Conservation (phyloP, 108 stramenopile genomes). For the Poteriospumella lacustris region DNA sequence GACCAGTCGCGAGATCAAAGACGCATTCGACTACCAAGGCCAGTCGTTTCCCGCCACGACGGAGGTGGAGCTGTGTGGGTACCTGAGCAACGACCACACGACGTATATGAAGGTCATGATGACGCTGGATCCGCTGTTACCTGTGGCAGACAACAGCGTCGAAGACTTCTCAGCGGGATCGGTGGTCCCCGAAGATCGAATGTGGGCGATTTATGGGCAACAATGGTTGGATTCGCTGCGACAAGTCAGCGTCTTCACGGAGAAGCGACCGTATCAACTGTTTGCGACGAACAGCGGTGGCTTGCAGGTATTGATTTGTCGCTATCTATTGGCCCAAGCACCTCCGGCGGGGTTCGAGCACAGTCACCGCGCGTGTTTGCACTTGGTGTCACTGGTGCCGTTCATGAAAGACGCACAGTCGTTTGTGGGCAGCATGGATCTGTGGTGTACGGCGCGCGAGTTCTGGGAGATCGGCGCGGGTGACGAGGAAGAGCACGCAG, state of each 20-base stretch:
- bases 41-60: too few species aligned
- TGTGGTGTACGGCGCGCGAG: constrained; percentile 64
- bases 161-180: background rate
- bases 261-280: constrained; percentile 31
- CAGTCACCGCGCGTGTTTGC: constrained; percentile 21
- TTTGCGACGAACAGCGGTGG: constrained; percentile 24
- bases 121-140: constrained; percentile 40
- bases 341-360: constrained; percentile 40
- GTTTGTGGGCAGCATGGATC: constrained; percentile 51
- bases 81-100: background rate
- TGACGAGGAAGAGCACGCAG: constrained; percentile 65
- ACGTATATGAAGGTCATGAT: constrained; percentile 37
- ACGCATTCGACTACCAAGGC: too few species aligned
- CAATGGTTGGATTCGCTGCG: background rate
- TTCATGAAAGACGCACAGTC: constrained; percentile 63
- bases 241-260: background rate
- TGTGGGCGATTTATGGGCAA: background rate
- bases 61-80: background rate
- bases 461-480: constrained; percentile 67
- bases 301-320: constrained; percentile 33
- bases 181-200: background rate
- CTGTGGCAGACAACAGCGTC: background rate
- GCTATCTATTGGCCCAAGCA: constrained; percentile 53
- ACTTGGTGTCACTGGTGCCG: constrained; percentile 65
- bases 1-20: too few species aligned